Evolutionary conservation across 2,329 filamentous ascomycete genomes (phyloP), one percentile per base, ranked within the genome.

Genomic region (Alternaria angustiovoidea): DNA sequence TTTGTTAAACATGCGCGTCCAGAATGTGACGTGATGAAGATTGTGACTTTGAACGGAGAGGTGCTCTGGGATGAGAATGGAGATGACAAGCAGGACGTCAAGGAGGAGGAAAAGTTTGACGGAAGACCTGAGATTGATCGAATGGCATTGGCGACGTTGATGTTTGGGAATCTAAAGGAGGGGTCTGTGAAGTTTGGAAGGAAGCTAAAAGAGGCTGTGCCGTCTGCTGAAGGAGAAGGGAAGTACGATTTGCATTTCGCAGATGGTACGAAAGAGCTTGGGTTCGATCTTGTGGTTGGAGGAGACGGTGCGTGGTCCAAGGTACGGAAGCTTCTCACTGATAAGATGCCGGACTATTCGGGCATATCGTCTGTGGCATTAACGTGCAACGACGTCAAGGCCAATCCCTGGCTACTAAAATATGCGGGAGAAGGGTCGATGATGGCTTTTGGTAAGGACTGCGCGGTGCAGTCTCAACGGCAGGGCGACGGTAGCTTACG

Each of bases 41-140:
- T 87, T 7, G 76, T 82, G 11, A 81, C 84, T 64, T 49, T 78
- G 5, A 54, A 64, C 16, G 69, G 75, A 47, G 63, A 79, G 20
- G 70, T 76, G 0, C 39, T 71, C 2, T 75, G 69, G 70, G 71
- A 75, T 39, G 70, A 73, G 26, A 75, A 75, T 26, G 47, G 51
- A 0, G 16, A 18, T 4, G 65, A 72, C 39, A 69, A 85, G 55
- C 72, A 81, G 32, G 76, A 85, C 7, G 72, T 79, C 3, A 66
- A 57, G 20, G 72, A 75, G 32, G 67, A 74, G 26, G 65, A 78
- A 18, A 59, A 65, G 26, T 67, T 71, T 30, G 54, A 70, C 8
- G 62, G 66, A n/a, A 52, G 72, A 14, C 70, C 71, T 9, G 86
- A 87, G 68, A 87, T 88, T 61, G 85, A 88, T 70, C 81, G 85